A percentile compares a stretch with the other conserved stretches of the same genome.
phyloP scores from a whole-genome alignment of 176 grass and related monocot species.

The Triticum aestivum region IWGSC_CS_RefSeq_v2.1 NC_057806.1:636379465-636379964 shows the following conservation, averaged over 20 bases:
- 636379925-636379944: no score
- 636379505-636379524: not conserved
- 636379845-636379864: constrained; percentile 89
- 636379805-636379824: constrained; percentile 99
- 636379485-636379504: not conserved
- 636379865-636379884: constrained; percentile 96
- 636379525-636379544: not conserved
- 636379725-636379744: not conserved
- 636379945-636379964: no score
- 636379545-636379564: not conserved
- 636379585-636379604: not conserved
- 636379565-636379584: not conserved
- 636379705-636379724: no score
- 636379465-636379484: not conserved
- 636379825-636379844: constrained; percentile 99
- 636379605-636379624: not conserved
- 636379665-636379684: not conserved
- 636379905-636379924: constrained; percentile 10
- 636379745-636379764: constrained; percentile 9
- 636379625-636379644: not conserved
- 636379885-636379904: constrained; percentile 70
- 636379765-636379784: constrained; percentile 51
- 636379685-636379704: not conserved
- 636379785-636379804: constrained; percentile 79
- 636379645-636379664: not conserved